phyloP scores from a whole-genome alignment of 2,329 filamentous ascomycete genomes.

The Huntiella savannae region DNA sequence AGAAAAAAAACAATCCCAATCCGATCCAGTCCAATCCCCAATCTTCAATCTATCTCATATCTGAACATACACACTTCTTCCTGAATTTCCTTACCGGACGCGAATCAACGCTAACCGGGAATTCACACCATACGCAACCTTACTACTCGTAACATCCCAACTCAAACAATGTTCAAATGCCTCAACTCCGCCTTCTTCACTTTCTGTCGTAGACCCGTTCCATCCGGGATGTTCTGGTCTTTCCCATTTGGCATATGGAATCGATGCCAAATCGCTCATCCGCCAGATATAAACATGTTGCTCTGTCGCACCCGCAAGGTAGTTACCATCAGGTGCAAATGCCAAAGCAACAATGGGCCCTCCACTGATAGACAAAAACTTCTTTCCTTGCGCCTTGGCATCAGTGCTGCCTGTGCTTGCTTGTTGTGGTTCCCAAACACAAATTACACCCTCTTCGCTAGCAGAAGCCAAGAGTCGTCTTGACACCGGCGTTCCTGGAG shows the following conservation, averaged over 20 bases:
- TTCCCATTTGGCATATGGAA: conserved; percentile 42
- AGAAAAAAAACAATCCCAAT: too few species aligned
- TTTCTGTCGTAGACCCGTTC: conserved; percentile 30
- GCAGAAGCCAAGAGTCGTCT: conserved; percentile 39
- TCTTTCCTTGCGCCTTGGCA: conserved; percentile 18
- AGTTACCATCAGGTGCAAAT: conserved; percentile 44
- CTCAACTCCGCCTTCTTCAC: conserved; percentile 30
- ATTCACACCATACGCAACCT: conserved; percentile 43
- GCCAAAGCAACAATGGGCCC: conserved; percentile 35
- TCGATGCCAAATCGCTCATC: conserved; percentile 32
- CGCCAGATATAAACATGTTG: conserved; percentile 45
- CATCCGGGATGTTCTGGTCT: conserved; percentile 35
- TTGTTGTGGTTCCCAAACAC: conserved; percentile 39
- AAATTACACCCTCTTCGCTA: conserved; percentile 41
- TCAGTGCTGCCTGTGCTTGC: too few species aligned
- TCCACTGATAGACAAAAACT: conserved; percentile 40
- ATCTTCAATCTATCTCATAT: too few species aligned
- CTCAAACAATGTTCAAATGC: conserved; percentile 41
- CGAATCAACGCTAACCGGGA: conserved; percentile 35
- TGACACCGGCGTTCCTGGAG: conserved; percentile 13
- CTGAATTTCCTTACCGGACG: conserved; percentile 19
- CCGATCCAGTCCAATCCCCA: too few species aligned
- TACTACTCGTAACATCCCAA: conserved; percentile 43
- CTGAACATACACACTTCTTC: neutral
- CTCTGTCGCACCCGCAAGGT: conserved; percentile 41